Percentiles rank a stretch among this genome's conserved stretches.
Conservation (phyloP, 2,329 filamentous ascomycete genomes). For the Trichoderma sp. region DNA sequence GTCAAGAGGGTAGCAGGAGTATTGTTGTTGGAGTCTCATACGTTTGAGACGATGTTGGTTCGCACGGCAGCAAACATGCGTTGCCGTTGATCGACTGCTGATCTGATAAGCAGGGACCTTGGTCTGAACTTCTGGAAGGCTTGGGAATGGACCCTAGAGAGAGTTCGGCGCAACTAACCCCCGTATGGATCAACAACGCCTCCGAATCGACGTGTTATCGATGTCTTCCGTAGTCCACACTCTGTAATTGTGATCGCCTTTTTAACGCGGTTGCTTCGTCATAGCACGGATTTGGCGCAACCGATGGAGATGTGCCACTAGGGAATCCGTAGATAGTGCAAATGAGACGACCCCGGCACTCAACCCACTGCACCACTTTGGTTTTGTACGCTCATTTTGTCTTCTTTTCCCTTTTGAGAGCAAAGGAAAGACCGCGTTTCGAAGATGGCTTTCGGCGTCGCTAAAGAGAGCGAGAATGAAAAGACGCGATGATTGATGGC, state of each 20-base stretch:
- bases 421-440: not conserved
- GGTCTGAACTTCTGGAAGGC: constrained; percentile 3
- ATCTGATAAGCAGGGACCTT: not conserved
- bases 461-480: not conserved
- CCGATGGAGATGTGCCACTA: not conserved
- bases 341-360: not conserved
- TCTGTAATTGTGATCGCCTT: constrained; percentile 9
- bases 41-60: not conserved
- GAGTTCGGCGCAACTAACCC: not conserved
- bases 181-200: not conserved
- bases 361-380: not conserved
- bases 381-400: not conserved
- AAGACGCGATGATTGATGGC: not conserved
- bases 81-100: not conserved
- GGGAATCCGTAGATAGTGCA: not conserved
- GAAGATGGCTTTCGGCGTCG: not conserved
- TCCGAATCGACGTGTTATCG: not conserved
- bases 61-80: not conserved
- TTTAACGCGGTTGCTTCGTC: not conserved
- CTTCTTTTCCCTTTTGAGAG: not conserved
- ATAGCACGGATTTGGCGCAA: not conserved
- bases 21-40: not conserved
- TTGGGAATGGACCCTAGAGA: not conserved
- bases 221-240: not conserved
- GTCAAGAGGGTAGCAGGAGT: not conserved